Percentiles rank a stretch among this genome's conserved stretches.
These are phyloP conservation scores for Coleophoma eucalyptorum DNA, from an alignment of 2,329 filamentous ascomycete genomes.

Conservation along the genomic window DNA sequence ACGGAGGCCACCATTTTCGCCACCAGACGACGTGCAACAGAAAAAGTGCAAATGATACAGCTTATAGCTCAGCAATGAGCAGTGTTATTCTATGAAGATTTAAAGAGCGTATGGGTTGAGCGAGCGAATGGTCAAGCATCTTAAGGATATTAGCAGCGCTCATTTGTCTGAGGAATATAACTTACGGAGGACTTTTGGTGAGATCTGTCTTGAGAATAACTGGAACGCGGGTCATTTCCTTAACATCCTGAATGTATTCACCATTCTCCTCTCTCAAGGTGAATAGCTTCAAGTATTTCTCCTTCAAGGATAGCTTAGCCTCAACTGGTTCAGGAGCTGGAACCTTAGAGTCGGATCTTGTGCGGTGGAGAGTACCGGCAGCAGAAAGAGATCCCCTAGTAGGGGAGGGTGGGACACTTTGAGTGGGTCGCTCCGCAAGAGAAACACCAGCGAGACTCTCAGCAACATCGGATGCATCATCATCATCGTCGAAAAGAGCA, in stretches of 20 bases:
- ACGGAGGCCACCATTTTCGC: too few species aligned
- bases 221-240: slow-evolving; percentile 96
- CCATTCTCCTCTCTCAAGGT: slow-evolving; percentile 86
- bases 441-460: slow-evolving; percentile 91
- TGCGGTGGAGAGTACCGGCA: slow-evolving; percentile 73
- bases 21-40: neutral
- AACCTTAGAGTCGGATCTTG: slow-evolving; percentile 91
- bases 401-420: slow-evolving; percentile 92
- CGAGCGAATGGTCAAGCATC: slow-evolving; percentile 79
- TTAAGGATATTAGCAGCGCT: slow-evolving; percentile 38
- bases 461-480: slow-evolving; percentile 77
- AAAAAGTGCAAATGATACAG: neutral
- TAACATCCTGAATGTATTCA: slow-evolving; percentile 97
- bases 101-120: slow-evolving; percentile 69
- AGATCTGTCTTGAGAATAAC: slow-evolving; percentile 98
- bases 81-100: neutral
- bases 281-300: slow-evolving; percentile 92
- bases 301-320: slow-evolving; percentile 82
- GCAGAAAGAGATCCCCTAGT: slow-evolving; percentile 66
- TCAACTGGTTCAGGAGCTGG: slow-evolving; percentile 71
- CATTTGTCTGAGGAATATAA: slow-evolving; percentile 27
- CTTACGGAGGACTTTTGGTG: slow-evolving; percentile 98
- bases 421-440: slow-evolving; percentile 81
- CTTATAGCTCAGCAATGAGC: slow-evolving; percentile 1
- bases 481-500: slow-evolving; percentile 92